phyloP scores from a whole-genome alignment of 352 stramenopile species.

The Pythium apleroticum region DNA sequence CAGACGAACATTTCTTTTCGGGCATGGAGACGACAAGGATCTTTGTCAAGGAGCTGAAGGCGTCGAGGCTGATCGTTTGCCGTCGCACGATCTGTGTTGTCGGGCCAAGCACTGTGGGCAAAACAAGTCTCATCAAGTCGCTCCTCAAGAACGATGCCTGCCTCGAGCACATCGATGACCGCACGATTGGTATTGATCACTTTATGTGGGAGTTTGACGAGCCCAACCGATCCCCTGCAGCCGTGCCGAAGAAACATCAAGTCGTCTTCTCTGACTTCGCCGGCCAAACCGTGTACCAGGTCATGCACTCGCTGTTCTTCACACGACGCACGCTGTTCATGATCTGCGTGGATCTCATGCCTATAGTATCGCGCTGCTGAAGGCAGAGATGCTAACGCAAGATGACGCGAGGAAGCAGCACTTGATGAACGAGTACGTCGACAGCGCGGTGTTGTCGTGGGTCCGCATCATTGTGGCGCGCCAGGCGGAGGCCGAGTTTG shows the following conservation, averaged over 20 bases:
- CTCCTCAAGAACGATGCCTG: neutral
- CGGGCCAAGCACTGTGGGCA: constrained; percentile 25
- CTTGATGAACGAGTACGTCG: constrained; percentile 3
- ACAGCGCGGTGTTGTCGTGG: neutral
- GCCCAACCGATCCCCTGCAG: neutral
- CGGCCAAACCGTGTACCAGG: constrained; percentile 8
- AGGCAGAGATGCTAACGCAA: neutral
- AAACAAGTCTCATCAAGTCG: constrained; percentile 20
- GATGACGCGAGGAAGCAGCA: neutral
- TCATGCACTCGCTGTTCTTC: constrained; percentile 15
- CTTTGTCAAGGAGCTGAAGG: neutral
- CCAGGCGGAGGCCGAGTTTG: constrained; percentile 8
- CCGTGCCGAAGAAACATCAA: neutral
- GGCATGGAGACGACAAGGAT: neutral
- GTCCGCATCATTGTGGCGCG: constrained; percentile 7
- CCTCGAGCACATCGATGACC: constrained; percentile 17
- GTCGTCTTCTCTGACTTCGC: constrained; percentile 11
- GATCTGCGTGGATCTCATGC: constrained; percentile 3
- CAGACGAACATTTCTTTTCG: no score
- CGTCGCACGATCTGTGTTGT: constrained; percentile 30
- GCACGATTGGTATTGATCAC: constrained; percentile 29
- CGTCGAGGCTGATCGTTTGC: neutral
- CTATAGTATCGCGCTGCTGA: neutral
- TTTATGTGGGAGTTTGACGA: no score
- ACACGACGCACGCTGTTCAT: constrained; percentile 11